Percentiles rank a stretch among this genome's conserved stretches.
Evolutionary conservation across 306 rosid species (phyloP).

Genomic region (Fragaria nilgerrensis): DNA sequence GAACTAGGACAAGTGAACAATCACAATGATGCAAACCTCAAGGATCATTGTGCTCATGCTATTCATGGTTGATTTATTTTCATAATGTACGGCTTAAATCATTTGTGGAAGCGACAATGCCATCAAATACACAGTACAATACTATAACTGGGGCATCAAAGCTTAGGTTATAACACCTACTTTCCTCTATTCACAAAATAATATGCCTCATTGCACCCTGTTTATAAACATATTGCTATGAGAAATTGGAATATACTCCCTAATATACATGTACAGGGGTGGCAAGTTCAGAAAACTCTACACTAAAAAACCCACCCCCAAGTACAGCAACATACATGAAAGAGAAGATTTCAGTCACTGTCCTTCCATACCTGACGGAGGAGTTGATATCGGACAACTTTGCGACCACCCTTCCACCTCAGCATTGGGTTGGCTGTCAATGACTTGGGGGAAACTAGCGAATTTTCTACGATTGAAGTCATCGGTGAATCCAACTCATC

Average conservation of each 20-base stretch:
- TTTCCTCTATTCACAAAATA: neutral
- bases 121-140: neutral
- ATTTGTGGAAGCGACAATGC: neutral
- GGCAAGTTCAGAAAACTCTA: neutral
- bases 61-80: too few relatives aligned
- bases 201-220: neutral
- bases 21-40: neutral
- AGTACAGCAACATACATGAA: neutral
- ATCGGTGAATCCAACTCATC: conserved; percentile 83
- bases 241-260: neutral
- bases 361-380: conserved; percentile 71
- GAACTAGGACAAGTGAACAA: neutral
- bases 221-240: conserved; percentile 6
- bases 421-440: conserved; percentile 25
- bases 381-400: conserved; percentile 62
- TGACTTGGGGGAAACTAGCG: conserved; percentile 22
- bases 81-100: neutral
- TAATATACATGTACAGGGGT: conserved; percentile 7
- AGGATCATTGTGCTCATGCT: too few relatives aligned
- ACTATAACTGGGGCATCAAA: neutral
- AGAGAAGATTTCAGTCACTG: conserved; percentile 29
- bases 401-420: conserved; percentile 39
- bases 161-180: neutral
- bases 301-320: neutral
- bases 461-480: conserved; percentile 51